A percentile compares a stretch with the other conserved stretches of the same genome.
phyloP scores from a whole-genome alignment of 495 filamentous ascomycete genomes.

The Filosporella fistucella region DNA sequence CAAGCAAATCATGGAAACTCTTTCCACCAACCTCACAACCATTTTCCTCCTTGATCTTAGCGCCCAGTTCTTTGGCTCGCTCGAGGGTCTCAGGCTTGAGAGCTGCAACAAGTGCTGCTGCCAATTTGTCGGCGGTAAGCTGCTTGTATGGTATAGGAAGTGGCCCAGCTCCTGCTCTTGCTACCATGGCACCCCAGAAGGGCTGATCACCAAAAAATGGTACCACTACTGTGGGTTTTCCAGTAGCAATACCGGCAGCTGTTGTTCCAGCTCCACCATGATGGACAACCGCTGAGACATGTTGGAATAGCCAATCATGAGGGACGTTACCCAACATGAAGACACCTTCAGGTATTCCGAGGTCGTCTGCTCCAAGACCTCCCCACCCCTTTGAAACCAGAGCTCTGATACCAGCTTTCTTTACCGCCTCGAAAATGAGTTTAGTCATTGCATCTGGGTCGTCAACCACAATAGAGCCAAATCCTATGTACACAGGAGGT shows the following conservation, averaged over 20 bases:
- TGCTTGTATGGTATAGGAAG: constrained; percentile 64
- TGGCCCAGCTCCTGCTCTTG: constrained; percentile 67
- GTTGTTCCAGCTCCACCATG: constrained; percentile 83
- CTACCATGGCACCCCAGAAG: constrained; percentile 79
- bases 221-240: constrained; percentile 69
- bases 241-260: constrained; percentile 64
- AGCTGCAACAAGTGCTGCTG: constrained; percentile 54
- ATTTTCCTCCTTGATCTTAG: constrained; percentile 58
- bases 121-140: constrained; percentile 58
- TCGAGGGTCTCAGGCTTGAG: constrained; percentile 50
- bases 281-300: constrained; percentile 72
- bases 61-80: constrained; percentile 54
- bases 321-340: constrained; percentile 76
- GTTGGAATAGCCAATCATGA: constrained; percentile 79
- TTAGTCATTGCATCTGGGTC: constrained; percentile 63
- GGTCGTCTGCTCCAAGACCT: constrained; percentile 58
- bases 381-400: constrained; percentile 82
- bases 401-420: constrained; percentile 61
- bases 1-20: constrained; percentile 65
- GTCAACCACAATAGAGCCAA: constrained; percentile 78
- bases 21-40: constrained; percentile 59
- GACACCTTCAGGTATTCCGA: constrained; percentile 59
- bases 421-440: constrained; percentile 64
- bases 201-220: constrained; percentile 86
- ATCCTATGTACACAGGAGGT: constrained; percentile 75